Evolutionary conservation across 768 basidiomycete genomes (phyloP).

Genomic region (Rhodocollybia butyracea): DNA sequence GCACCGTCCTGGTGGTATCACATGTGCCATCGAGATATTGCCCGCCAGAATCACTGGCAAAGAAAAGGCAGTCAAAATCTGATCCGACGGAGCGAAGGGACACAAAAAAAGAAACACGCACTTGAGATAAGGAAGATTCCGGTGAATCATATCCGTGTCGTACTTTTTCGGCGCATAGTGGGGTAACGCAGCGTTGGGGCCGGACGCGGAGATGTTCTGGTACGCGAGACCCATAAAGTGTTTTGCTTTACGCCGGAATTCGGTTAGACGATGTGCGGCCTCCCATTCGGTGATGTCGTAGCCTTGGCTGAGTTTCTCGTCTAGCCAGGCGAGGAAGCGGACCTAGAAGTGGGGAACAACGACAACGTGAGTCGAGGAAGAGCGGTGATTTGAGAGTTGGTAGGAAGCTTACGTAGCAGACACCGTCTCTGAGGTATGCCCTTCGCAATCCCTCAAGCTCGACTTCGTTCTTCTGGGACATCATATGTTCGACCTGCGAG

Average conservation of each 20-base stretch:
- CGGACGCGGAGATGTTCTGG: slow-evolving; percentile 85
- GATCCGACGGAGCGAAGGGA: neutral
- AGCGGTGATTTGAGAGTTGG: too few species aligned
- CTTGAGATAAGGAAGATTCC: slow-evolving; percentile 86
- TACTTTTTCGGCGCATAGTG: slow-evolving; percentile 83
- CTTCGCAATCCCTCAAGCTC: slow-evolving; percentile 80
- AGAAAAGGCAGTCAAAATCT: slow-evolving; percentile 10
- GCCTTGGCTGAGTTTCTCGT: slow-evolving; percentile 69
- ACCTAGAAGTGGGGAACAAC: slow-evolving; percentile 37
- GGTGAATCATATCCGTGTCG: slow-evolving; percentile 69
- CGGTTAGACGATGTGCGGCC: slow-evolving; percentile 79
- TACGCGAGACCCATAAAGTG: slow-evolving; percentile 85
- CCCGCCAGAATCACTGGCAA: slow-evolving; percentile 82
- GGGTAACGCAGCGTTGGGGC: slow-evolving; percentile 90
- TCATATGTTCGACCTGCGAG: slow-evolving; percentile 70
- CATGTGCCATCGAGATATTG: slow-evolving; percentile 90
- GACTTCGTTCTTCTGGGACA: slow-evolving; percentile 84
- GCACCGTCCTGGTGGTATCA: slow-evolving; percentile 78
- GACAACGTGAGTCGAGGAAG: neutral
- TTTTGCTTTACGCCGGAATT: slow-evolving; percentile 68
- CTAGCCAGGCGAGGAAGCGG: slow-evolving; percentile 89
- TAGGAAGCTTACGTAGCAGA: slow-evolving; percentile 75
- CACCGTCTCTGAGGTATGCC: slow-evolving; percentile 90
- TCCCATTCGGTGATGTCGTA: slow-evolving; percentile 91
- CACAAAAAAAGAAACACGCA: slow-evolving; percentile 32